phyloP scores from a whole-genome alignment of 768 basidiomycete species.

The Holtermanniella nyarrowii region DNA sequence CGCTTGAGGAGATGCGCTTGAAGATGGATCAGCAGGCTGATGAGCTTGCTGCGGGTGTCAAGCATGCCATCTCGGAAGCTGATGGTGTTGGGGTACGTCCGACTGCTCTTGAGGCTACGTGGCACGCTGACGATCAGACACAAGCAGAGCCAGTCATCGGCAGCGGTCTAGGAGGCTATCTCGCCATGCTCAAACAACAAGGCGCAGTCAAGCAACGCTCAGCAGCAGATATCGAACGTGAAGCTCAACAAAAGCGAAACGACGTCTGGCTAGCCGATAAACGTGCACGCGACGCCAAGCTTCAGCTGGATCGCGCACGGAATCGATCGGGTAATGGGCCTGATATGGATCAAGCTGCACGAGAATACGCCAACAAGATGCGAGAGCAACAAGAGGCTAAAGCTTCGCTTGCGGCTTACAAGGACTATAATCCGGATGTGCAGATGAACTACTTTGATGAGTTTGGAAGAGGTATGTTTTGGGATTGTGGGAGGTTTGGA shows the following conservation, averaged over 20 bases:
- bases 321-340: slow-evolving; percentile 57
- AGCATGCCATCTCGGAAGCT: slow-evolving; percentile 43
- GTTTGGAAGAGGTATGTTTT: slow-evolving; percentile 57
- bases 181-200: slow-evolving; percentile 80
- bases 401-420: slow-evolving; percentile 68
- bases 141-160: slow-evolving; percentile 65
- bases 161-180: slow-evolving; percentile 75
- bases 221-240: slow-evolving; percentile 61
- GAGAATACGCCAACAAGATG: slow-evolving; percentile 86
- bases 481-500: not conserved
- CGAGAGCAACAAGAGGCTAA: slow-evolving; percentile 87
- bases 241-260: slow-evolving; percentile 67
- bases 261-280: slow-evolving; percentile 87
- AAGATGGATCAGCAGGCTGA: slow-evolving; percentile 61
- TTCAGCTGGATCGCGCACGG: slow-evolving; percentile 68
- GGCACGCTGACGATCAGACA: slow-evolving; percentile 48
- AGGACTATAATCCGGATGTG: slow-evolving; percentile 91
- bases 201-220: slow-evolving; percentile 65
- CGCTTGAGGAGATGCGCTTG: slow-evolving; percentile 36
- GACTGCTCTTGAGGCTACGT: not conserved
- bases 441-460: slow-evolving; percentile 96
- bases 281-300: slow-evolving; percentile 59
- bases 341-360: slow-evolving; percentile 84
- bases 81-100: slow-evolving; percentile 5
- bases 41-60: slow-evolving; percentile 61